Evolutionary conservation across 2,329 filamentous ascomycete species (phyloP).

Genomic region (Diaporthe sp.): DNA sequence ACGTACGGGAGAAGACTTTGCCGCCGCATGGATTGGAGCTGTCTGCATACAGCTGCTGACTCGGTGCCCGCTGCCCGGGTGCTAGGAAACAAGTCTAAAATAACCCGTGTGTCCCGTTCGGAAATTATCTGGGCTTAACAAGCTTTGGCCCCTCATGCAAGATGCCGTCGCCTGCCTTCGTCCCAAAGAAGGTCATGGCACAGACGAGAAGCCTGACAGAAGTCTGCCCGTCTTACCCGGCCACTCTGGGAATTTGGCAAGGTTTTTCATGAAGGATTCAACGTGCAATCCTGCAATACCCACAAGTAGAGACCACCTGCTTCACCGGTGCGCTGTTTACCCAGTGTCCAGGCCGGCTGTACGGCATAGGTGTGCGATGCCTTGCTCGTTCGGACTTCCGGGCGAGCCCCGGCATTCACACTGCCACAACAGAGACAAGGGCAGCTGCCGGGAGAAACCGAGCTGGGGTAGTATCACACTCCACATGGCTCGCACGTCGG

Average conservation of each 20-base stretch:
- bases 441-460: not conserved
- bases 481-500: not conserved
- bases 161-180: conserved; percentile 17
- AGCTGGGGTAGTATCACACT: not conserved
- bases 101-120: conserved; percentile 11
- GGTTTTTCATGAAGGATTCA: not conserved
- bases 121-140: conserved; percentile 21
- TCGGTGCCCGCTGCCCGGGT: conserved; percentile 11
- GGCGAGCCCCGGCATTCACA: conserved; percentile 16
- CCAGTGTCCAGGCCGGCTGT: not conserved
- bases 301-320: not conserved
- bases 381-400: conserved; percentile 14
- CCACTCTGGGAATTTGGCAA: not conserved
- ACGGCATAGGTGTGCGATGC: not conserved
- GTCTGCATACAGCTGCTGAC: not conserved
- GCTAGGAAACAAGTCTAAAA: conserved; percentile 18
- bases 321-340: not conserved
- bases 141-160: conserved; percentile 23
- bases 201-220: conserved; percentile 21
- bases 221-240: conserved; percentile 17
- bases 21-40: conserved; percentile 17
- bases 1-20: not conserved
- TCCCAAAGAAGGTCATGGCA: conserved; percentile 1
- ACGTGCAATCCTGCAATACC: not conserved
- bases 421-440: conserved; percentile 27